Evolutionary conservation across 108 stramenopile genomes (phyloP), one percentile per base, ranked within the genome.

Genomic region (Bacterosira constricta): DNA sequence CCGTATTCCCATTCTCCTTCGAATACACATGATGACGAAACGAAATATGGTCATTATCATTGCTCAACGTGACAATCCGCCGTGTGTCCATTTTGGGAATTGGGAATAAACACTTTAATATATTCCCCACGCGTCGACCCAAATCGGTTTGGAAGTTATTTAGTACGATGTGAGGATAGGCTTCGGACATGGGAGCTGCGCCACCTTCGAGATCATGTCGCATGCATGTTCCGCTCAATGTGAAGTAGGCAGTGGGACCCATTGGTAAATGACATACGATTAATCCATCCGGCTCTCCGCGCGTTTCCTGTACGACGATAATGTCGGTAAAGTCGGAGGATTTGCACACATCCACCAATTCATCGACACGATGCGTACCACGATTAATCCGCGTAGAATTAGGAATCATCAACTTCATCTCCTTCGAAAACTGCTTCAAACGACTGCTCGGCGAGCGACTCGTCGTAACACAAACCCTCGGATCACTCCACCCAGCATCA

Each of bases 231-330:
- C 95, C 93, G 18, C 71, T 83, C 18, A 99, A 63, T 13, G 94
- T 90, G 69, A 99, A 99, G 65, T 93, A 98, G 20, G 97, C 97
- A 5, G 98, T 99, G 3, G 99, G 99, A 7, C 99, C 99, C 46
- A 97, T 77, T 25, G 99, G 99, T 61, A 99, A 85, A 79, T 99
- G 99, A 69, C 91, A 98, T 44, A 99, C 85, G 6, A 98, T 89
- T 63, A 99, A 79, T 1, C 98, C 97, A 74, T 99, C 99, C 17
- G 99, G 99, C 80, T 98, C 96, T 36, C 99, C 99, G n/a, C 99
- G 84, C 10, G 98, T 99, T 69, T 99, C 99, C 66, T 97, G 97
- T 23, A 97, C 88, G 31, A 99, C 71, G 7, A 99, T 87, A 36
- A 99, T 79, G 83, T 99, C 99, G 12, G 97, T 97, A 71, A 99